Conservation (phyloP, 1,139 yeast species). For the Kodamaea alishanica region DNA sequence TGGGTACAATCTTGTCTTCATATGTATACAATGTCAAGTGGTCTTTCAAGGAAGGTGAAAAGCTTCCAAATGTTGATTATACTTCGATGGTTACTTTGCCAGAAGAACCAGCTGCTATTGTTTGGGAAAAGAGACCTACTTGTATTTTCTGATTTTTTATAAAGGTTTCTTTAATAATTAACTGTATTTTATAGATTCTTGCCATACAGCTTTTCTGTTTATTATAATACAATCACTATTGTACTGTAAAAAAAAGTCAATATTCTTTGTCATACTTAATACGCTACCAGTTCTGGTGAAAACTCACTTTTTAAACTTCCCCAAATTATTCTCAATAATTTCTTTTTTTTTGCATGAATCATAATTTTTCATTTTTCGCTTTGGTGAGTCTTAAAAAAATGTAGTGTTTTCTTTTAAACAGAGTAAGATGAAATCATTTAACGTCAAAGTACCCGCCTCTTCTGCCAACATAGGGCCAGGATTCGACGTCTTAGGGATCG, state of each 20-base stretch:
- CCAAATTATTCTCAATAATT: background rate
- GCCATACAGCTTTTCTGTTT: too few relatives aligned
- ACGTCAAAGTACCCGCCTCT: conserved; percentile 86
- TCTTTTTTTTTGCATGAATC: background rate
- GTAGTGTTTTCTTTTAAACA: background rate
- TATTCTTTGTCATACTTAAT: too few relatives aligned
- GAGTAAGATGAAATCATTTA: conserved; percentile 34
- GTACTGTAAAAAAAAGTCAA: too few relatives aligned
- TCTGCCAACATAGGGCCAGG: conserved; percentile 99
- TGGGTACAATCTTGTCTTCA: conserved; percentile 79
- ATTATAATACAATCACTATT: too few relatives aligned
- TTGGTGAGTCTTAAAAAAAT: too few relatives aligned
- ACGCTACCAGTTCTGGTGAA: background rate
- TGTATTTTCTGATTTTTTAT: conserved; percentile 11
- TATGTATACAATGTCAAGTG: conserved; percentile 76
- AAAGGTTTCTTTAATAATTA: too few relatives aligned
- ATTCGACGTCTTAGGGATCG: conserved; percentile 92
- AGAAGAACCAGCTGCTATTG: conserved; percentile 66
- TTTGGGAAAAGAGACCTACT: conserved; percentile 62
- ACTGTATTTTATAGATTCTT: too few relatives aligned
- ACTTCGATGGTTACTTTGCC: conserved; percentile 95
- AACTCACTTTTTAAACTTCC: too few relatives aligned
- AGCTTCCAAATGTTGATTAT: conserved; percentile 77
- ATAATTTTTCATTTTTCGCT: background rate
- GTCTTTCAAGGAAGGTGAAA: conserved; percentile 54